Conservation (phyloP, 768 basidiomycete species). For the Lactarius sp. region DNA sequence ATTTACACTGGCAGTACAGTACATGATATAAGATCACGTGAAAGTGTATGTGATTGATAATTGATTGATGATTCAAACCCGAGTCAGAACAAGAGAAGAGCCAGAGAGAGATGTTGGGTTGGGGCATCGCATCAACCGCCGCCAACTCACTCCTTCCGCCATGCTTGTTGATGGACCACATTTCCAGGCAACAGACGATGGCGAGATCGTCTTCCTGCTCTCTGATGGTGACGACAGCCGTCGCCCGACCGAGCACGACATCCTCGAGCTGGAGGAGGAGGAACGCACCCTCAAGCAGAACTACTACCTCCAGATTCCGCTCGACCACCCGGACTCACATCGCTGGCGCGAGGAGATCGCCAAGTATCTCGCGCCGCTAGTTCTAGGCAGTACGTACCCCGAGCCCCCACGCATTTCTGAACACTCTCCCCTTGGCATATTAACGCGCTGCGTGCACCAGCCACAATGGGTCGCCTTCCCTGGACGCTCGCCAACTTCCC, state of each 20-base stretch:
- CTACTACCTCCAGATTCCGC: slow-evolving; percentile 15
- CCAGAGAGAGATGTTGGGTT: too few relatives aligned
- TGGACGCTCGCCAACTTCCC: slow-evolving; percentile 21
- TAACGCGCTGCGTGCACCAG: neutral
- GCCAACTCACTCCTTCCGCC: neutral
- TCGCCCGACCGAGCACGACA: slow-evolving; percentile 10
- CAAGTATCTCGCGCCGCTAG: slow-evolving; percentile 17
- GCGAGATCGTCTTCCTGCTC: slow-evolving; percentile 8
- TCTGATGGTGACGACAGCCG: slow-evolving; percentile 17
- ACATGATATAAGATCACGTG: too few relatives aligned
- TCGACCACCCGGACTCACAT: slow-evolving; percentile 9
- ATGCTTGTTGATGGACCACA: slow-evolving; percentile 11
- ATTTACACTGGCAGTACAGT: too few relatives aligned
- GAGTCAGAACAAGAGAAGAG: too few relatives aligned
- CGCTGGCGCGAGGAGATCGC: slow-evolving; percentile 19
- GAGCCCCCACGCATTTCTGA: neutral
- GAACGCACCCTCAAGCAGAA: neutral
- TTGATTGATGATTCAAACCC: too few relatives aligned
- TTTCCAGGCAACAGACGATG: slow-evolving; percentile 11
- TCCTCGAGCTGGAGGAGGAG: slow-evolving; percentile 7
- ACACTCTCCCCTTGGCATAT: neutral
- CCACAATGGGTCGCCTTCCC: slow-evolving; percentile 8
- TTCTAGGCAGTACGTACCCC: slow-evolving; percentile 15
- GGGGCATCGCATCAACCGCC: too few relatives aligned
- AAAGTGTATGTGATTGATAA: too few relatives aligned